phyloP scores from a whole-genome alignment of 495 filamentous ascomycete genomes.

The Penicillium crystallinum region DNA sequence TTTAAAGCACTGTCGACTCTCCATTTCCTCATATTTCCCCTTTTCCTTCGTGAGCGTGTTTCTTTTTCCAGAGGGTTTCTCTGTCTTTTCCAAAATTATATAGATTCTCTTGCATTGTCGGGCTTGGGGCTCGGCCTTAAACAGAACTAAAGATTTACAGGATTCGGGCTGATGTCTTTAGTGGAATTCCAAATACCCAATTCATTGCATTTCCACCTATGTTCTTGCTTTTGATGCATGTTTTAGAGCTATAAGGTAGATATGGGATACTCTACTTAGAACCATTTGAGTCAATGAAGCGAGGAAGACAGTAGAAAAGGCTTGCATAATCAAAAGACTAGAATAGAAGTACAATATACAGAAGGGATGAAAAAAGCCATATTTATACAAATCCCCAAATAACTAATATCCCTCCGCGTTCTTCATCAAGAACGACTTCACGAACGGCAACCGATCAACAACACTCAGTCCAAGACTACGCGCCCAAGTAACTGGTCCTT shows the following conservation, averaged over 20 bases:
- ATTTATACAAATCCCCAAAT: conserved; percentile 10
- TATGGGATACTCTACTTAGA: no score
- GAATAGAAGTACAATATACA: conserved; percentile 19
- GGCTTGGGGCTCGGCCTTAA: neutral
- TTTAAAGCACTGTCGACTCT: conserved; percentile 48
- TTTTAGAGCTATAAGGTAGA: neutral
- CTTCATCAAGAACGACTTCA: conserved; percentile 86
- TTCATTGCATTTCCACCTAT: conserved; percentile 5
- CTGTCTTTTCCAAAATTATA: conserved; percentile 6
- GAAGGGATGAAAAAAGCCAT: conserved; percentile 2
- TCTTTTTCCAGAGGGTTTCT: conserved; percentile 1
- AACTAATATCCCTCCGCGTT: conserved; percentile 64
- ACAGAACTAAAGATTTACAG: neutral
- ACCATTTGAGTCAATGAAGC: no score
- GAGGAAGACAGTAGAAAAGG: neutral
- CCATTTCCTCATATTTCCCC: conserved; percentile 20
- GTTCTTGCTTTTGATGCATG: neutral
- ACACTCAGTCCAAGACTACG: conserved; percentile 71
- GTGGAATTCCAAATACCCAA: conserved; percentile 16
- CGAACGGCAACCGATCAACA: conserved; percentile 67
- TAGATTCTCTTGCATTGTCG: conserved; percentile 10
- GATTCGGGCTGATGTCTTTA: neutral
- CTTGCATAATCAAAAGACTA: conserved; percentile 9
- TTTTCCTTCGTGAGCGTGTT: conserved; percentile 12
- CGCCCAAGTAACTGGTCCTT: conserved; percentile 68